Evolutionary conservation across 83 land plant genomes (phyloP), one percentile per base, ranked within the genome.

Genomic region (Larix sibirica): DNA sequence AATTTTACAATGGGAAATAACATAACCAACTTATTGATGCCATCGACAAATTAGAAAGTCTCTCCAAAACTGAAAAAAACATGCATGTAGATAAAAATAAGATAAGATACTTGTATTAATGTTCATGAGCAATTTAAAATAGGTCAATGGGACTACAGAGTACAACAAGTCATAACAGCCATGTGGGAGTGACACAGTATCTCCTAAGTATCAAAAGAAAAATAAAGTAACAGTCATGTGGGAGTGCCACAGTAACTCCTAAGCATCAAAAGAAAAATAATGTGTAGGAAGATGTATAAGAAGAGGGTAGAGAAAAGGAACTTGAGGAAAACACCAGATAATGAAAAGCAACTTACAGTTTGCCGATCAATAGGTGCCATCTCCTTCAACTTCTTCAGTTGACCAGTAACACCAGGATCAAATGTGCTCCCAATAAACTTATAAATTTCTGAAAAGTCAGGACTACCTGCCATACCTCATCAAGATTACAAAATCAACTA

Each of bases 281-380:
- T 33, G 36, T 33, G 36, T 33, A 33, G 36, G 36, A 33, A 33
- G 36, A 33, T 1, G 36, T 33, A 33, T 33, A 62, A 62, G 6
- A 62, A 62, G 6, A 62, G 4, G 61, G 61, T 59, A 10, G n/a
- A 18, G 65, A 62, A 62, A 62, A 17, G n/a, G 65, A 0, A 18
- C n/a, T 62, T 62, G 65, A 18, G 17, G 6, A 62, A 62, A 62
- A 13, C n/a, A n/a, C 21, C 17, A 14, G 65, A 62, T 62, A 62
- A 33, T 33, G 36, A 33, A 33, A 33, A 33, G 36, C 36, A 33
- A 33, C 36, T 33, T 33, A 33, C 36, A 33, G 94, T 91, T 91
- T 95, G 91, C 70, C 91, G 85, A 82, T 95, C 90, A 47, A 93
- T 91, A 26, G 92, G 95, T 88, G 90, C 86, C 97, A 95, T 95